Percentiles rank a stretch among this genome's conserved stretches.
Evolutionary conservation across 2,329 filamentous ascomycete genomes (phyloP).

Genomic region (Epichloe typhina): DNA sequence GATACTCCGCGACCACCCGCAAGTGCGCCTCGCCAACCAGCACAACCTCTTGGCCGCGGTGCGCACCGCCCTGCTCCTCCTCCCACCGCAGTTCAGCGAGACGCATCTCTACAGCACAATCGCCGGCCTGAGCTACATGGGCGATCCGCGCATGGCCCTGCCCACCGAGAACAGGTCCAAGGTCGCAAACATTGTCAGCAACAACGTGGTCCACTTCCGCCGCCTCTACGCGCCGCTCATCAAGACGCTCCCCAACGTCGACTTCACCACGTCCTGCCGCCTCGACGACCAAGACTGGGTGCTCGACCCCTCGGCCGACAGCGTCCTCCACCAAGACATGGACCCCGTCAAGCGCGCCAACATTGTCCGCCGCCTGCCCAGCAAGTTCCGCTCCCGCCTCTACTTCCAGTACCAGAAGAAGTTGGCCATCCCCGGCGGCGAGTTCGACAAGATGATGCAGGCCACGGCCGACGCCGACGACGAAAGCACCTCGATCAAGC

Average conservation of each 20-base stretch:
- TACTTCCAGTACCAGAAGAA: constrained; percentile 95
- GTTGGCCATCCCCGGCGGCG: constrained; percentile 63
- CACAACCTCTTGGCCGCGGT: constrained; percentile 88
- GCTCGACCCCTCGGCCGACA: constrained; percentile 39
- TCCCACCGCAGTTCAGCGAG: constrained; percentile 77
- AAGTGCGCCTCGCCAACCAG: constrained; percentile 87
- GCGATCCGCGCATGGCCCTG: constrained; percentile 89
- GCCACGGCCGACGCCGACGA: constrained; percentile 62
- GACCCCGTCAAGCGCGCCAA: constrained; percentile 81
- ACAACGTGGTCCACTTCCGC: constrained; percentile 86
- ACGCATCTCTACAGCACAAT: constrained; percentile 82
- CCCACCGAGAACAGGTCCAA: constrained; percentile 86
- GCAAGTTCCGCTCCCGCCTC: constrained; percentile 72
- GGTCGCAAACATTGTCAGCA: constrained; percentile 82
- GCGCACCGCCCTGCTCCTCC: constrained; percentile 74
- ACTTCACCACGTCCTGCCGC: constrained; percentile 47
- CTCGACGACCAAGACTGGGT: constrained; percentile 27
- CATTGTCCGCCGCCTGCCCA: constrained; percentile 87
- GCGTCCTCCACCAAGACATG: constrained; percentile 76
- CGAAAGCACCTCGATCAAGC: constrained; percentile 48
- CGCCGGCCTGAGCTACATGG: constrained; percentile 82
- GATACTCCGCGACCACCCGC: constrained; percentile 86
- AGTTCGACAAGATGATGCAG: constrained; percentile 77
- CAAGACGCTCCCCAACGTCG: constrained; percentile 77
- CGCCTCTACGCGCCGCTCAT: constrained; percentile 83